Percentiles rank a stretch among this genome's conserved stretches.
These are phyloP conservation scores for Neoboletus brunneissimus DNA, from an alignment of 768 basidiomycete species.

Conservation along the genomic window DNA sequence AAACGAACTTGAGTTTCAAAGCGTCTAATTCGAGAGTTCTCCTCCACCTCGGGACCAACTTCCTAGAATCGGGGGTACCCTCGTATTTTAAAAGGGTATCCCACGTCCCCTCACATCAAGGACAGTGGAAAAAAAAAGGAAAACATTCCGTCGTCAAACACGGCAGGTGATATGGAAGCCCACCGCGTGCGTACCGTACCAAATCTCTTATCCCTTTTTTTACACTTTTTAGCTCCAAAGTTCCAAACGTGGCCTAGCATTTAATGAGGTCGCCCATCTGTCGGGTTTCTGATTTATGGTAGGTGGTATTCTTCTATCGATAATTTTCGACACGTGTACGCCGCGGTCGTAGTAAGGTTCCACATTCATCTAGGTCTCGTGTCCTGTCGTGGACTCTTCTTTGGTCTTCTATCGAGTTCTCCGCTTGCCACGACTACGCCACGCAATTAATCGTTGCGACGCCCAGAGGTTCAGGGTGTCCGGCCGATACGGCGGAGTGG, in stretches of 20 bases:
- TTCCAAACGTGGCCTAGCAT: too few species aligned
- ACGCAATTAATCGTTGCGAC: background rate
- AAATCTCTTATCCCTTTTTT: background rate
- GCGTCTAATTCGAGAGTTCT: background rate
- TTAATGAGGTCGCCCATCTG: background rate
- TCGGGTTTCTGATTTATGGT: background rate
- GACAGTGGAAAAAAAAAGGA: background rate
- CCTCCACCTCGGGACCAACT: background rate
- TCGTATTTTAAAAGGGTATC: background rate
- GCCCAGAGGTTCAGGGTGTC: background rate
- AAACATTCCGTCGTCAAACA: background rate
- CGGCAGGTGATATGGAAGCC: background rate
- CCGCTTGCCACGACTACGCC: background rate
- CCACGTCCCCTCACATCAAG: background rate
- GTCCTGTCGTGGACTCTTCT: background rate
- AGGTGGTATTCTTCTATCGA: background rate
- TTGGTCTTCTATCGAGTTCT: conserved; percentile 1
- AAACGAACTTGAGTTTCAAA: background rate
- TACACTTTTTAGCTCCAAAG: background rate
- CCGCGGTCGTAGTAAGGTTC: background rate
- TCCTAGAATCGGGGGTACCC: background rate
- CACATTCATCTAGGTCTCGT: background rate
- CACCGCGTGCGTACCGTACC: background rate
- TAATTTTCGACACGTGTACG: background rate
- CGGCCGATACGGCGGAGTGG: background rate